Percentiles rank a stretch among this genome's conserved stretches.
These are phyloP conservation scores for Plectosphaerella cucumerina DNA, from an alignment of 2,329 filamentous ascomycete species.

Conservation along the genomic window DNA sequence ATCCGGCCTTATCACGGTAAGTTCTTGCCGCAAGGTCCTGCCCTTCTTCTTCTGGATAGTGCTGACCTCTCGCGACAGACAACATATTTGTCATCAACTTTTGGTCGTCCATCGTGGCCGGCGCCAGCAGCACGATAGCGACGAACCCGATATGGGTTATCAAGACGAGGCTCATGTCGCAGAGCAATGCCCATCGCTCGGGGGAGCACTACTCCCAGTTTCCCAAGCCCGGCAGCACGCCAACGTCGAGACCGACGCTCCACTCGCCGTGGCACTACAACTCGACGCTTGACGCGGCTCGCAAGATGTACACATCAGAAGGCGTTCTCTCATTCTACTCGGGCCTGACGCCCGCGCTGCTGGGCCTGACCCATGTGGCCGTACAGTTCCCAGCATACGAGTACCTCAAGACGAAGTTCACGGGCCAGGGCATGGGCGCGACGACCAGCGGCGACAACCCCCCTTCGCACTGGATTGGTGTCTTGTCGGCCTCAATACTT, in stretches of 20 bases:
- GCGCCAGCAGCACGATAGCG: constrained; percentile 85
- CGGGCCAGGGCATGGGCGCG: constrained; percentile 81
- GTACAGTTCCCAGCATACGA: constrained; percentile 98
- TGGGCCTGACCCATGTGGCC: constrained; percentile 90
- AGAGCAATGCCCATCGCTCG: constrained; percentile 55
- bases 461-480: constrained; percentile 73
- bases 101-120: constrained; percentile 86
- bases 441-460: constrained; percentile 47
- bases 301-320: constrained; percentile 92
- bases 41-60: background rate
- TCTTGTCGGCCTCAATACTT: constrained; percentile 82
- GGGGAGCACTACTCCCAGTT: constrained; percentile 40
- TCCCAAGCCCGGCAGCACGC: constrained; percentile 47
- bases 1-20: constrained; percentile 65
- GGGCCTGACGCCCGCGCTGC: constrained; percentile 82
- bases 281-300: constrained; percentile 84
- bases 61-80: constrained; percentile 40
- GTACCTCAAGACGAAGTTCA: constrained; percentile 85
- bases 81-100: constrained; percentile 77
- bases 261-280: constrained; percentile 86
- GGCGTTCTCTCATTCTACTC: constrained; percentile 92
- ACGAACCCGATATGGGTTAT: constrained; percentile 99
- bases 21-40: background rate
- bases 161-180: constrained; percentile 97
- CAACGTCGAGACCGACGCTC: constrained; percentile 49